These are phyloP conservation scores for Stachybotrys chlorohalonatus DNA, from an alignment of 2,329 filamentous ascomycete genomes.

Conservation along the genomic window DNA sequence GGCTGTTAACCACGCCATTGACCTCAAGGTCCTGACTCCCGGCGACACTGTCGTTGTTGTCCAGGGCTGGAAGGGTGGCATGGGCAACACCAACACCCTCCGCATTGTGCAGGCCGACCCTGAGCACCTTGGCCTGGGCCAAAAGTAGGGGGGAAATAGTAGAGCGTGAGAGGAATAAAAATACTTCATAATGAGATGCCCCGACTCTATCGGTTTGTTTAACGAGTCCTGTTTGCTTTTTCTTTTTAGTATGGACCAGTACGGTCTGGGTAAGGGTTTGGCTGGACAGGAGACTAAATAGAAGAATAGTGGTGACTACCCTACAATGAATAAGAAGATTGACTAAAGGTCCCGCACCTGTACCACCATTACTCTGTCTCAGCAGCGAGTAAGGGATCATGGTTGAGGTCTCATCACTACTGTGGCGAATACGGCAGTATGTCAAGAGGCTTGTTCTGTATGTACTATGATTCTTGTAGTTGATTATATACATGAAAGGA, in stretches of 20 bases:
- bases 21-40: conserved; percentile 65
- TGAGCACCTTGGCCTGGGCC: conserved; percentile 47
- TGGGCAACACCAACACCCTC: conserved; percentile 83
- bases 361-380: too few species aligned
- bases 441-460: neutral
- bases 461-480: neutral
- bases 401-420: too few species aligned
- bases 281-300: neutral
- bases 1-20: conserved; percentile 81
- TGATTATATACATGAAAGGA: neutral
- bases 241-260: neutral
- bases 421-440: too few species aligned
- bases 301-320: neutral
- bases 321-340: conserved; percentile 7
- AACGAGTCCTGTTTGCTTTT: neutral
- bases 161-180: neutral
- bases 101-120: conserved; percentile 54
- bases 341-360: neutral
- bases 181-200: neutral
- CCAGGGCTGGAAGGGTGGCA: conserved; percentile 84
- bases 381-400: too few species aligned
- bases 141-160: conserved; percentile 17
- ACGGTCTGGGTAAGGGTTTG: neutral
- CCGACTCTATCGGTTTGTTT: neutral
- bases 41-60: conserved; percentile 75